Base-by-base conservation (phyloP, 768 basidiomycete genomes). In the Tremella mesenterica region DNA sequence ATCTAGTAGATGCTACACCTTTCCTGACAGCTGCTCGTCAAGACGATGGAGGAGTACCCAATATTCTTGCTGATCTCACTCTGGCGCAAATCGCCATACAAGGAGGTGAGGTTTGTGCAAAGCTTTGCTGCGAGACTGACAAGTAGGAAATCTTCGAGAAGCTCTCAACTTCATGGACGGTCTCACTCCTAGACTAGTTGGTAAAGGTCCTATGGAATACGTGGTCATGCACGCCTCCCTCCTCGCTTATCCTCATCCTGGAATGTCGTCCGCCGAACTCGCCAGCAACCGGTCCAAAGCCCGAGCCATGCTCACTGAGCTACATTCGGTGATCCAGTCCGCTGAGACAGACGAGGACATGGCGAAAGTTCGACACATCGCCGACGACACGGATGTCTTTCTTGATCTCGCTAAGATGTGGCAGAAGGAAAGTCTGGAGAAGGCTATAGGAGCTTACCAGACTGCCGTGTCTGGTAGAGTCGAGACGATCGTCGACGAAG, bases 331-430 rank as follows among this genome's bases (percentile, higher is more conserved):
- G 38, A 63, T 67, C 47, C 63, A 58, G 33, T 72, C 77, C 0
- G 85, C 85, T n/a, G 81, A 82, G 27, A 63, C 74, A 3, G 77
- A 80, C 9, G 53, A 74, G 30, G 69, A 59, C 25, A 55, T 54
- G 51, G 65, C 65, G 1, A 50, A 48, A 13, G 76, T 82, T 4
- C 78, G 80, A 20, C 79, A 76, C 20, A 79, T 90, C 45, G 77
- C 77, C 0, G 82, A 86, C 13, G 93, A 99, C 64, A 76, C 85
- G 48, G 86, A 93, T 55, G 82, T 96, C 80, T 85, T 88, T 59
- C 75, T 84, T n/a, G 92, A 96, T 70, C 83, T 96, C 55, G 89
- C 89, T 10, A 81, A 83, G 43, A 71, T 95, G 50, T 96, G 90
- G 86, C 85, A 87, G 63, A 83, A 80, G 2, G 87, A 91, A 13